Conservation (phyloP, 495 filamentous ascomycete species). For the Lepidopterella palustris region DNA sequence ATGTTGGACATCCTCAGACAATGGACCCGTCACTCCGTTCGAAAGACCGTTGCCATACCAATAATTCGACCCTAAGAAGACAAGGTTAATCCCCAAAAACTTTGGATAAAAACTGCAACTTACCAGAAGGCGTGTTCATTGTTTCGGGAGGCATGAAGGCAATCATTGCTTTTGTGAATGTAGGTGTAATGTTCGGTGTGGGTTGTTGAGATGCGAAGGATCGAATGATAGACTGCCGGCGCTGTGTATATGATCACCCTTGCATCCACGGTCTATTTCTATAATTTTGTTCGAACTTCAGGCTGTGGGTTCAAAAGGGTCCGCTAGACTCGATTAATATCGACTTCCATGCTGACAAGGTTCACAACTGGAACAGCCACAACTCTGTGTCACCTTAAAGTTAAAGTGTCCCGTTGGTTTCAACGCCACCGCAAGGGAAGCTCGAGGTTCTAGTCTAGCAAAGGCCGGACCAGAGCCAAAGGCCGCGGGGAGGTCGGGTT, state of each 20-base stretch:
- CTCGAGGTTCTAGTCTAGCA: slow-evolving; percentile 15
- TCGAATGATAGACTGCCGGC: not conserved
- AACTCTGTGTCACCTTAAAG: not conserved
- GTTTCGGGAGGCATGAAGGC: slow-evolving; percentile 24
- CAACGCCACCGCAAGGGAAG: slow-evolving; percentile 6
- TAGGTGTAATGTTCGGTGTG: not conserved
- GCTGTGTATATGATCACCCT: slow-evolving; percentile 5
- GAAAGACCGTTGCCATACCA: slow-evolving; percentile 18
- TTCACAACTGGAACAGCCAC: slow-evolving; percentile 10
- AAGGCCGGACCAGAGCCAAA: slow-evolving; percentile 18
- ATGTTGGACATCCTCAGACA: not conserved
- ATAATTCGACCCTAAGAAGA: slow-evolving; percentile 11
- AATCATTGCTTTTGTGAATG: slow-evolving; percentile 16
- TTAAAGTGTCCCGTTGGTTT: slow-evolving; percentile 11
- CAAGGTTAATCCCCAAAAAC: not conserved
- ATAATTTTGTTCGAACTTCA: slow-evolving; percentile 10
- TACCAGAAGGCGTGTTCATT: slow-evolving; percentile 14
- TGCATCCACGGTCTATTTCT: slow-evolving; percentile 10
- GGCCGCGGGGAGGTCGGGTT: slow-evolving; percentile 20
- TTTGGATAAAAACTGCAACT: not conserved
- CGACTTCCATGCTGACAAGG: slow-evolving; percentile 6
- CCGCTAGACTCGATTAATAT: slow-evolving; percentile 3
- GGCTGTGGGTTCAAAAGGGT: not conserved
- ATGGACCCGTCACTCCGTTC: not conserved
- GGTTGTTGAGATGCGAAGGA: not conserved